phyloP scores from a whole-genome alignment of 352 stramenopile species.

The Phytophthora fragariae region DNA sequence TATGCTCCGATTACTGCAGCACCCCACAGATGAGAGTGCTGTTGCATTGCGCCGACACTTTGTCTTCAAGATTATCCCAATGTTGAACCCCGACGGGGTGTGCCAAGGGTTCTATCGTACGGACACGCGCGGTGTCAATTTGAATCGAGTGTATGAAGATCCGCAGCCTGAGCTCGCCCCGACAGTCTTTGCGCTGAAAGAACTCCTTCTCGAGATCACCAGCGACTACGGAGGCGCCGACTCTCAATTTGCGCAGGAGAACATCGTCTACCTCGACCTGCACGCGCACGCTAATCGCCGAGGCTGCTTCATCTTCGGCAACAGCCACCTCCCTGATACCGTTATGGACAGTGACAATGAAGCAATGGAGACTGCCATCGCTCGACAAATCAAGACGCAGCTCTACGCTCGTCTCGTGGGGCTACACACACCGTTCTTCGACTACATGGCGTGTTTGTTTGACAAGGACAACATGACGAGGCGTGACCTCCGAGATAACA shows the following conservation, averaged over 20 bases:
- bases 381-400: constrained; percentile 84
- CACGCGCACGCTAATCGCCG: constrained; percentile 91
- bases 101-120: constrained; percentile 89
- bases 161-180: constrained; percentile 58
- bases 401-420: constrained; percentile 76
- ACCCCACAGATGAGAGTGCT: constrained; percentile 56
- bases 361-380: constrained; percentile 14
- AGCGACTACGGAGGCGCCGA: constrained; percentile 41
- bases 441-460: constrained; percentile 90
- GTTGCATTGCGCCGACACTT: constrained; percentile 80
- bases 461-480: constrained; percentile 81
- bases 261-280: constrained; percentile 90
- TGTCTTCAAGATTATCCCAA: constrained; percentile 92
- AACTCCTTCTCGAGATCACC: constrained; percentile 48
- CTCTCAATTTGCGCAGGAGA: constrained; percentile 26
- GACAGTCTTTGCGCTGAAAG: constrained; percentile 74
- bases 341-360: constrained; percentile 19
- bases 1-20: constrained; percentile 86
- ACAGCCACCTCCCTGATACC: constrained; percentile 57
- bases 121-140: constrained; percentile 86
- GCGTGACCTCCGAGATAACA: constrained; percentile 64
- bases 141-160: constrained; percentile 90
- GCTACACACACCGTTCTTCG: constrained; percentile 84
- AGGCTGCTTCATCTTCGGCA: constrained; percentile 93
- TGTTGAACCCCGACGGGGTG: constrained; percentile 94